Evolutionary conservation across 148 eudicot genomes (phyloP).

Genomic region (Rhododendron ferrugineum): DNA sequence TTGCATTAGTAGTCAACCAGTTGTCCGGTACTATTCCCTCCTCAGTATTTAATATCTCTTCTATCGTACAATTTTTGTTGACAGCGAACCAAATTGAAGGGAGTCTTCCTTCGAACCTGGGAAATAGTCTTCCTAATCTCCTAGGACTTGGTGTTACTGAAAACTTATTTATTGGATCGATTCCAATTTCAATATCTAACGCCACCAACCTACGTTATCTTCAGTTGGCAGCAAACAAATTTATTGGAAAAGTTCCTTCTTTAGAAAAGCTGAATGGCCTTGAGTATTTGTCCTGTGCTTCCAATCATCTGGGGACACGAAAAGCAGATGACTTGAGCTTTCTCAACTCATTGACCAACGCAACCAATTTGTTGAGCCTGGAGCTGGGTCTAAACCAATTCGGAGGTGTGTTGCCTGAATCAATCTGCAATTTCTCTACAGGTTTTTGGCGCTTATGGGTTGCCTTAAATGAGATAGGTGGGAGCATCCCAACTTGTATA

Average conservation of each 20-base stretch:
- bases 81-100: too few relatives aligned
- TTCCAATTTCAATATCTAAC: too few relatives aligned
- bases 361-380: neutral
- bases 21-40: too few relatives aligned
- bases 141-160: too few relatives aligned
- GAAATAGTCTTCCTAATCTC: too few relatives aligned
- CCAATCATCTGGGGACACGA: neutral
- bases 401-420: neutral
- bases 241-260: neutral
- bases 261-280: neutral
- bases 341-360: neutral
- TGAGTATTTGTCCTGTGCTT: neutral
- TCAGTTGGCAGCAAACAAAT: too few relatives aligned
- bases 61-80: too few relatives aligned
- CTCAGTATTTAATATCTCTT: too few relatives aligned
- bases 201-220: too few relatives aligned
- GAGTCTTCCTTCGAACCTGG: too few relatives aligned
- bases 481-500: neutral
- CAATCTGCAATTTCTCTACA: neutral
- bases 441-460: accelerated
- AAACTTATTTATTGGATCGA: too few relatives aligned
- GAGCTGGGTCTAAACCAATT: neutral
- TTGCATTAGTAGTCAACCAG: too few relatives aligned
- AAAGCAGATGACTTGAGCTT: neutral
- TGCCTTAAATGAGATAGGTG: neutral